A percentile compares a stretch with the other conserved stretches of the same genome.
phyloP scores from a whole-genome alignment of 495 filamentous ascomycete species.

The Neurospora sp. region DNA sequence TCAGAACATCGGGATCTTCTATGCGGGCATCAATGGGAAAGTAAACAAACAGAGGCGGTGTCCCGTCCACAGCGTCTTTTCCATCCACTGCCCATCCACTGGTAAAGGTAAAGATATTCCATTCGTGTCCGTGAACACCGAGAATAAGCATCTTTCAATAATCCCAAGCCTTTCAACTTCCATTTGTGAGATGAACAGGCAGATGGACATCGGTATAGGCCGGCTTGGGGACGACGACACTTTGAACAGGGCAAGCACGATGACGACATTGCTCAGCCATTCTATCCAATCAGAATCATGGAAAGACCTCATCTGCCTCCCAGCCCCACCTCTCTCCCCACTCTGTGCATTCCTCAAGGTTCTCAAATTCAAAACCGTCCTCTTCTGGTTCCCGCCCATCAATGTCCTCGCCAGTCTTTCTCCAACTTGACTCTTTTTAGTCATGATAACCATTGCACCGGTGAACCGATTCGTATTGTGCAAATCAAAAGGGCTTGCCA shows the following conservation, averaged over 20 bases:
- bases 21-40: neutral
- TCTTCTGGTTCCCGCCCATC: neutral
- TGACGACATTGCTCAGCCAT: neutral
- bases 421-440: neutral
- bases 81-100: neutral
- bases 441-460: neutral
- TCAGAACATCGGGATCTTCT: neutral
- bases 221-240: neutral
- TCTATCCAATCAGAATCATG: neutral
- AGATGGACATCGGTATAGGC: neutral
- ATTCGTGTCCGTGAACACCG: neutral
- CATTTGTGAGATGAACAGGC: neutral
- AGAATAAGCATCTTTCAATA: neutral
- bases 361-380: neutral
- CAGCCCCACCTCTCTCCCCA: neutral
- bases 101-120: neutral
- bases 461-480: neutral
- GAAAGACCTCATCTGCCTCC: neutral
- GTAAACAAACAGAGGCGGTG: neutral
- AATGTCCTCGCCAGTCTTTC: neutral
- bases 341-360: neutral
- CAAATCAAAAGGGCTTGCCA: neutral
- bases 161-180: neutral
- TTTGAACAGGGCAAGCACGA: neutral
- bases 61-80: neutral